A percentile compares a stretch with the other conserved stretches of the same genome.
These are phyloP conservation scores for Agrocybe pediades DNA, from an alignment of 768 basidiomycete species.

Conservation along the genomic window DNA sequence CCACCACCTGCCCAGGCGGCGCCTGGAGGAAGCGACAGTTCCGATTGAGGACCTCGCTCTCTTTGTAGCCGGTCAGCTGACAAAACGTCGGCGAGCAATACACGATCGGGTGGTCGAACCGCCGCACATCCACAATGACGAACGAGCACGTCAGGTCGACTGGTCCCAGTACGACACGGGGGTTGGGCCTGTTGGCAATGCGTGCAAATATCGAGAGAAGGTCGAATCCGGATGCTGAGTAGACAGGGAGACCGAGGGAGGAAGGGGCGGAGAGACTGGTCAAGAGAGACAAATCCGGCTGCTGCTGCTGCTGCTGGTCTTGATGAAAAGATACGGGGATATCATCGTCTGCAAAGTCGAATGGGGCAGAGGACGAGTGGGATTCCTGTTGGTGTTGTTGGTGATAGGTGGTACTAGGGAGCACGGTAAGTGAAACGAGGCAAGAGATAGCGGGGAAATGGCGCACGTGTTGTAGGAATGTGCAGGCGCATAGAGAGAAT, in stretches of 20 bases:
- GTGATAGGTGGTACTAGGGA: neutral
- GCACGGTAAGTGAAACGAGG: neutral
- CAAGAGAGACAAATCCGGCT: slow-evolving; percentile 10
- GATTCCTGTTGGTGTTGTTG: slow-evolving; percentile 7
- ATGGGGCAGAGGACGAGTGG: slow-evolving; percentile 19
- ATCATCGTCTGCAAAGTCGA: slow-evolving; percentile 22
- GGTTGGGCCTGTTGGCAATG: slow-evolving; percentile 73
- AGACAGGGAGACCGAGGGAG: slow-evolving; percentile 54
- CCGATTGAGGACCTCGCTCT: slow-evolving; percentile 78
- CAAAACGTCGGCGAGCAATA: slow-evolving; percentile 89
- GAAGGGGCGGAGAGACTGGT: slow-evolving; percentile 8
- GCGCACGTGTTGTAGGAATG: slow-evolving; percentile 3
- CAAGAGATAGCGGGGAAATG: neutral
- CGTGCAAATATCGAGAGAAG: slow-evolving; percentile 79
- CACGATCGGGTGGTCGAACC: slow-evolving; percentile 84
- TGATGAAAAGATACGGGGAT: slow-evolving; percentile 1
- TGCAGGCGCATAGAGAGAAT: slow-evolving; percentile 33
- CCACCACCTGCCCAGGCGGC: slow-evolving; percentile 51
- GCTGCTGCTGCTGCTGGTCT: neutral
- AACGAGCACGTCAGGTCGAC: slow-evolving; percentile 95
- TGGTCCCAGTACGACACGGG: slow-evolving; percentile 80
- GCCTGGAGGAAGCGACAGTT: slow-evolving; percentile 93
- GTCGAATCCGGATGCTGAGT: slow-evolving; percentile 92
- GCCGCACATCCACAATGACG: slow-evolving; percentile 81
- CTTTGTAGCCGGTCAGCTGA: slow-evolving; percentile 71